Base-by-base conservation (phyloP, 2,329 filamentous ascomycete species). In the Cladosporium sp. region DNA sequence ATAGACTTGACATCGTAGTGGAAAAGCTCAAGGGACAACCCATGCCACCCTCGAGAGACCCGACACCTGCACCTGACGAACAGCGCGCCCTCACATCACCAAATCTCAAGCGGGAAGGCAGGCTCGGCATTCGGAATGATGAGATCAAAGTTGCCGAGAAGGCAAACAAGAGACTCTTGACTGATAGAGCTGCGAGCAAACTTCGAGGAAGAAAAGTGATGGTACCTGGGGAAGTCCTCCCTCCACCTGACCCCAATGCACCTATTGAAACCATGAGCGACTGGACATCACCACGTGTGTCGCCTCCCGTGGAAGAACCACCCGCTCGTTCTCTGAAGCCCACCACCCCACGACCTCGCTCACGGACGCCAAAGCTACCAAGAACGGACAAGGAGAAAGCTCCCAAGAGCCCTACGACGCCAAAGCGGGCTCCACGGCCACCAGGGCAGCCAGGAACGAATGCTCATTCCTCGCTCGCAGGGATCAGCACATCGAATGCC, bases 1-100 rank as follows among this genome's bases (percentile, higher is more conserved):
- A 80, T 63, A 79, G 84, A 49, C 72, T 87, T 51, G 79, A 78
- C 52, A 80, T 81, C 59, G 86, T 88, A 66, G 82, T 80, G 59
- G 78, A 80, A 65, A 87, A 87, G 72, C 78, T 88, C 19, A 79
- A 85, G 61, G 80, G 82, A 11, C 78, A 87, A 50, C 84, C 84
- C 2, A 79, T 83, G 69, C 84, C 83, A 17, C 80, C 82, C 2
- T 84, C 82, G 19, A 78, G 82, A 63, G 84, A 86, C 64, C 82
- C 84, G n/a, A 84, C 82, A 1, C 83, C 73, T 1, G 47, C 38
- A n/a, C 19, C 39, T 17, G 64, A 66, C 12, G 69, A 71, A 56
- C 68, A 70, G 61, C 63, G 63, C 42, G 67, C 64, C 5, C 59
- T 72, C 58, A 72, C 70, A 17, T 71, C 68, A 36, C 69, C 70